Evolutionary conservation across 2,329 filamentous ascomycete species (phyloP), one percentile per base, ranked within the genome.

Genomic region (Colletotrichum sp.): DNA sequence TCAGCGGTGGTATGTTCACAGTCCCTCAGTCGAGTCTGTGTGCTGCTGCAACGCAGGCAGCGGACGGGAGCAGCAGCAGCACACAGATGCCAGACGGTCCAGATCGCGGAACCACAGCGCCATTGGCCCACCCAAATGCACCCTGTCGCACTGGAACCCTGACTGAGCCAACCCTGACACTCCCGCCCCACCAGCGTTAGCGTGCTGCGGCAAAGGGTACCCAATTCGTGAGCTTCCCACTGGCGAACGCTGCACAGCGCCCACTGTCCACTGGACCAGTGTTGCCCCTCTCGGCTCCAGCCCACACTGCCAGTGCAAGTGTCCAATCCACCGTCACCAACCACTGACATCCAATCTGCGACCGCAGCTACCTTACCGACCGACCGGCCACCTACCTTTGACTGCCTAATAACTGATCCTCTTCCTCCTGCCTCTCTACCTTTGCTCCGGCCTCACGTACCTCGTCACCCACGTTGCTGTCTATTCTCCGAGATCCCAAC

Each of bases 201-300:
- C 66, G 51, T 38, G 51, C 59, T 36, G 66, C 66, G 59, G 66
- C 66, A 65, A 36, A 51, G n/a, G 29, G 51, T n/a, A 34, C 67
- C 61, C n/a, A 70, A 65, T 65, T 47, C 33, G 65, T 34, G 15
- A 38, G 38, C 43, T 31, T 36, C 29, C 43, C 34, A 51, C 43
- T 58, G 66, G 59, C 36, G 51, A 69, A 51, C 51, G 61, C 61
- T 33, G 62, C 27, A 58, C 68, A 58, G 66, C 29, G 29, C 43
- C n/a, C 43, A 51, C 43, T 13, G 43, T 24, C 43, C 12, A 51
- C 43, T 24, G 29, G 33, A 11, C 12, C 33, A 33, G 47, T 15
- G 61, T 61, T 73, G 71, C 71, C 71, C 71, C 71, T 73, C 61
- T 57, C 62, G 68, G 43, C 63, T 51, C 63, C 64, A 68, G 61